Base-by-base conservation (phyloP, 1,139 yeast species). In the Nakaseomyces uthaithaninus region DNA sequence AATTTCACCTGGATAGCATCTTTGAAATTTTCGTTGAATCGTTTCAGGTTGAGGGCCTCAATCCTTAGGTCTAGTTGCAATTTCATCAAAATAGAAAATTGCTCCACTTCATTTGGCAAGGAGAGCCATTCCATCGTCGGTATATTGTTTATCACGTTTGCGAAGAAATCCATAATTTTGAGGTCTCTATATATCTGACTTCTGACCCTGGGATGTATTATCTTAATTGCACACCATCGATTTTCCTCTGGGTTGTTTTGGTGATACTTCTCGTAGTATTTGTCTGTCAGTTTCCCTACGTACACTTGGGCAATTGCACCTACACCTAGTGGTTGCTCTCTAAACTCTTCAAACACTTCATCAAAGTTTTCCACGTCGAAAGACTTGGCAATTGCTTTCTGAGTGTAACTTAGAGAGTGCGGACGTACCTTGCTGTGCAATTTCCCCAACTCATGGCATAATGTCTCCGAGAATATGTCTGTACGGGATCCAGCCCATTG, bases 401-500 rank as follows among this genome's bases (percentile, higher is more conserved):
- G 74, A 0, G 97, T 86, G 28, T 72, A 71, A 1, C 57, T 51
- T 28, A 85, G 60, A 1, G 83, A 66, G 63, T 91, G 99, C 4
- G 84, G 72, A 44, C 73, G 75, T 11, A 91, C 89, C 57, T 85
- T 77, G 11, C 95, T 84, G 59, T 91, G 98, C 42, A 91, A 66
- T 27, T 74, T 66, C 3, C 86, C 75, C 53, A 91, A 65, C 55
- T 84, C 91, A 18, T 74, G 74, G 60, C 98, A 91, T 62, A 91
- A 64, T 37, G 74, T 85, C 40, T 67, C 68, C 2, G 95, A 82
- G 63, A 91, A 89, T 31, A 91, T 83, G 62, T 91, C 99, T 0
- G 95, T 84, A 63, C 99, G 74, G n/a, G 95, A 83, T 3, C 97
- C 97, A 0, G 98, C 98, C 99, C 99, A 91, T 67, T 93, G 98